phyloP scores from a whole-genome alignment of 371 early-diverging fungal genomes.

The Lichtheimia ornata region DNA sequence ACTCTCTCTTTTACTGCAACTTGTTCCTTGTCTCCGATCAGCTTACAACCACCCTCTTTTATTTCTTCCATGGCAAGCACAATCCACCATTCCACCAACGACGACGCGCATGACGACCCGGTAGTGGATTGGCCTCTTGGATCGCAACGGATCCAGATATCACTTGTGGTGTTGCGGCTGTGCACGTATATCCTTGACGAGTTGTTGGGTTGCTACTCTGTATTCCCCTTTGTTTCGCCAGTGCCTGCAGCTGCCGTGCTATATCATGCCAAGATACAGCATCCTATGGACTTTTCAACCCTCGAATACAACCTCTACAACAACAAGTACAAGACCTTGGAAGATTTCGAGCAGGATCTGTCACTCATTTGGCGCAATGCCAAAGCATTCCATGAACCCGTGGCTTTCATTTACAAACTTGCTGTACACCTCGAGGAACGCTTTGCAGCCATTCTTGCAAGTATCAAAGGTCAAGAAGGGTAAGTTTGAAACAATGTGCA shows the following conservation, averaged over 20 bases:
- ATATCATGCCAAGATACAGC: constrained; percentile 36
- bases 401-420: constrained; percentile 35
- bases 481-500: constrained; percentile 1
- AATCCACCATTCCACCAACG: no score
- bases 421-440: constrained; percentile 22
- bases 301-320: constrained; percentile 31
- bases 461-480: constrained; percentile 19
- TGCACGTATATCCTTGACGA: constrained; percentile 40
- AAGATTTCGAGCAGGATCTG: constrained; percentile 38
- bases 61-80: no score
- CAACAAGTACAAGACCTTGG: constrained; percentile 25
- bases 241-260: constrained; percentile 29
- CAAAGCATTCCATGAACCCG: constrained; percentile 31
- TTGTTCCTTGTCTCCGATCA: no score
- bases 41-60: no score
- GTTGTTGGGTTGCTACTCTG: constrained; percentile 18
- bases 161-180: constrained; percentile 20
- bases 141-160: constrained; percentile 11
- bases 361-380: constrained; percentile 46
- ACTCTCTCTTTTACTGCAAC: no score
- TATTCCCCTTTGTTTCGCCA: constrained; percentile 37
- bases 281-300: constrained; percentile 46
- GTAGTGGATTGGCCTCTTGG: constrained; percentile 8
- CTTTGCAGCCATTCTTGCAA: constrained; percentile 10
- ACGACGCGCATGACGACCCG: no score